Evolutionary conservation across 805 yeast genomes (phyloP).

Genomic region (Candida silvicultrix): DNA sequence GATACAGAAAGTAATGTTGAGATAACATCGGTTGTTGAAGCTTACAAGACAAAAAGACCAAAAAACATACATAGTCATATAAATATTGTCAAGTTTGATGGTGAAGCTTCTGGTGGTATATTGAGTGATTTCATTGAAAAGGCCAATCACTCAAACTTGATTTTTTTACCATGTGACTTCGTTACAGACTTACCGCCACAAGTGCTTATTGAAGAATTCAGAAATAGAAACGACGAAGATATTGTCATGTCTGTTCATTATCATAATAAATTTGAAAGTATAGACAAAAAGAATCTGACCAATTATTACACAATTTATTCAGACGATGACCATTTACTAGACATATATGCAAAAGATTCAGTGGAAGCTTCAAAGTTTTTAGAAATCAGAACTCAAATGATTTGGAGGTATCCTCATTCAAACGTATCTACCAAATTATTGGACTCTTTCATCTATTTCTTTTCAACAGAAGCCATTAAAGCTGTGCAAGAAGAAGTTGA

Average conservation of each 20-base stretch:
- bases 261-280: conserved; percentile 63
- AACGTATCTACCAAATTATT: conserved; percentile 71
- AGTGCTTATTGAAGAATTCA: conserved; percentile 73
- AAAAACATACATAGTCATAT: conserved; percentile 29
- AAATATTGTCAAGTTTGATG: conserved; percentile 36
- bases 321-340: conserved; percentile 51
- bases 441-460: conserved; percentile 67
- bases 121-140: conserved; percentile 42
- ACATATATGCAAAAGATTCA: conserved; percentile 61
- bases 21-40: conserved; percentile 42
- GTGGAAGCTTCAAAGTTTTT: conserved; percentile 69
- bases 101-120: conserved; percentile 57
- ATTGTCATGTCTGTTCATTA: conserved; percentile 75
- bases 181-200: conserved; percentile 91
- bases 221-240: conserved; percentile 62
- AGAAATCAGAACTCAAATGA: conserved; percentile 75
- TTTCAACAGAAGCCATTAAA: conserved; percentile 45
- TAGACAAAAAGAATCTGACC: conserved; percentile 70
- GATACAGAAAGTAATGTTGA: conserved; percentile 40
- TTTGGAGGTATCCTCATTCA: conserved; percentile 82
- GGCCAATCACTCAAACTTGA: conserved; percentile 43
- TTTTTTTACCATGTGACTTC: conserved; percentile 91
- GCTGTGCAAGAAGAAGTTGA: conserved; percentile 36
- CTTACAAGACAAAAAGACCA: conserved; percentile 37
- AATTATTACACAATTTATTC: conserved; percentile 64